Evolutionary conservation across 345 rosid species (phyloP).

Genomic region (Eucalyptus microcorys): DNA sequence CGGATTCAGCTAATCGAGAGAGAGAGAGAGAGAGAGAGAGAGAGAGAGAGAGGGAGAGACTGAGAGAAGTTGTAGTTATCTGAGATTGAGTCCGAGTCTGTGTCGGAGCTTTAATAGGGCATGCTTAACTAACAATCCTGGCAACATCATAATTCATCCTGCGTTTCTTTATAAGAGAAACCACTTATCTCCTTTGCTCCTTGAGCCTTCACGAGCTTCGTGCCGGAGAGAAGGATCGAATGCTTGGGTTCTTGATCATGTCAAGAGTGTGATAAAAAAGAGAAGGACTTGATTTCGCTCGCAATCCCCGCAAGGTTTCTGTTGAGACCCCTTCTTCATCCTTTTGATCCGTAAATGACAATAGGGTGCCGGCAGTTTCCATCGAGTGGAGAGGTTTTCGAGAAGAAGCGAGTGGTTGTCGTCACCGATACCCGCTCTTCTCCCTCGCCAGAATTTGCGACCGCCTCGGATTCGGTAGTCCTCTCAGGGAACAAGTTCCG

Average conservation of each 20-base stretch:
- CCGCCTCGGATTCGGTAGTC: not conserved
- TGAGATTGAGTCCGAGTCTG: not conserved
- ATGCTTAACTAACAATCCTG: not conserved
- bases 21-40: too few species aligned
- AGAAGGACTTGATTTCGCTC: not conserved
- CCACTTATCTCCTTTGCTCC: not conserved
- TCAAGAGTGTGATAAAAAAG: not conserved
- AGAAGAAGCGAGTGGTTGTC: not conserved
- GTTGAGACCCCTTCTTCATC: not conserved
- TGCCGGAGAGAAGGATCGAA: not conserved
- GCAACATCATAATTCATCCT: not conserved
- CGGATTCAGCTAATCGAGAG: not conserved
- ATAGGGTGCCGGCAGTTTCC: not conserved
- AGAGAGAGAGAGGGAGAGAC: not conserved
- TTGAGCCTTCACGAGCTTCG: not conserved
- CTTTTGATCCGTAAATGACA: constrained; percentile 1
- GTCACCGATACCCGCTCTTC: not conserved
- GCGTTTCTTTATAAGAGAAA: not conserved
- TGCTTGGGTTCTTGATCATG: not conserved
- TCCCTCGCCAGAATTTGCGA: not conserved
- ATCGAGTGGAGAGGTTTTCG: not conserved
- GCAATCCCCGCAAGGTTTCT: not conserved
- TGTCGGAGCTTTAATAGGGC: not conserved
- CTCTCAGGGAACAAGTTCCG: not conserved
- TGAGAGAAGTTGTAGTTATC: not conserved